These are phyloP conservation scores for Botrytis paeoniae DNA, from an alignment of 2,329 filamentous ascomycete species.

Conservation along the genomic window DNA sequence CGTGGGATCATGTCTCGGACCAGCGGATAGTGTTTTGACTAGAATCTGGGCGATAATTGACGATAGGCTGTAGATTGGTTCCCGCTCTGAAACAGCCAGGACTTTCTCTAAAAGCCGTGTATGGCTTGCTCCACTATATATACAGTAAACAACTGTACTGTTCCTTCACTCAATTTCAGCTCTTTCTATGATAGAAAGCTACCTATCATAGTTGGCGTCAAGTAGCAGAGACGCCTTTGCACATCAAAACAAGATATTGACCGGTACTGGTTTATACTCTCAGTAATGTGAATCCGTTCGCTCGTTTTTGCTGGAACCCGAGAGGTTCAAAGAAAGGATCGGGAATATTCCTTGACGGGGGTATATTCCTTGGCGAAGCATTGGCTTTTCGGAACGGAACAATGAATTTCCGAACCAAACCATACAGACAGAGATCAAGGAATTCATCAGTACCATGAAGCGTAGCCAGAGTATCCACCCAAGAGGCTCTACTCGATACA, in stretches of 20 bases:
- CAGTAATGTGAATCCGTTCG: neutral
- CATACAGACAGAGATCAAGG: neutral
- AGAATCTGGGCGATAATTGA: neutral
- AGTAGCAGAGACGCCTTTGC: neutral
- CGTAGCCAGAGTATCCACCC: neutral
- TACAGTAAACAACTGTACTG: neutral
- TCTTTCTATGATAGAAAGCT: neutral
- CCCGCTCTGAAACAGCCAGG: neutral
- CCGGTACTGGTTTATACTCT: neutral
- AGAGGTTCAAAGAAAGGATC: neutral
- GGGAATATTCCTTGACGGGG: neutral
- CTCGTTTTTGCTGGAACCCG: neutral
- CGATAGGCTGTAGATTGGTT: neutral
- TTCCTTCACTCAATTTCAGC: neutral
- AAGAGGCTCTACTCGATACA: neutral
- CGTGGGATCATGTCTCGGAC: conserved; percentile 5
- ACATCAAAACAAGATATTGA: no score
- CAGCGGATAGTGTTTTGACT: neutral
- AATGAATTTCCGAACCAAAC: neutral
- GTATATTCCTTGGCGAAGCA: neutral
- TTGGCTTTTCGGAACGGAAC: neutral
- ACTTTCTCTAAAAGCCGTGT: neutral
- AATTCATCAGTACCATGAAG: neutral
- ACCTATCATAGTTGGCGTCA: neutral
- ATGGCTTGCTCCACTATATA: neutral